phyloP scores from a whole-genome alignment of 106 monocot genomes.

The Dioscorea alata region DNA sequence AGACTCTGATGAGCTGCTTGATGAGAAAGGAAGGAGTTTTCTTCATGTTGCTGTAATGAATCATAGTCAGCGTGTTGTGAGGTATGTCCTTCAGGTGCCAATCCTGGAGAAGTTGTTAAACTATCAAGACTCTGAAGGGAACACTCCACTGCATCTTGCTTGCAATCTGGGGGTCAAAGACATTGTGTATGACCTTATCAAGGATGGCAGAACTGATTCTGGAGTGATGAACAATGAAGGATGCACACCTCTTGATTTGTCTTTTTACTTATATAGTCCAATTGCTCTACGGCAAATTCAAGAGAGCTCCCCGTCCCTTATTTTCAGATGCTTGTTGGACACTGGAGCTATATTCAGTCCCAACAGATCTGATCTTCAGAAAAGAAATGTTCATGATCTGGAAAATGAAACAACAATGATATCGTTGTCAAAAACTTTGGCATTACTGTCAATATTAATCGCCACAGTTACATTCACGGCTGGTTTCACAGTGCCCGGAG shows the following conservation, averaged over 20 bases:
- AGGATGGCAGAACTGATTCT: too few species aligned
- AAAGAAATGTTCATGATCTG: neutral
- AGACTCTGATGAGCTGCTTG: slow-evolving; percentile 27
- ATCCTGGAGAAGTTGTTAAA: neutral
- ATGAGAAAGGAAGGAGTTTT: slow-evolving; percentile 29
- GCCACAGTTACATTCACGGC: neutral
- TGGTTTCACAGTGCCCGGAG: neutral
- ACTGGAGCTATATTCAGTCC: neutral
- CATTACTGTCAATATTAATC: neutral
- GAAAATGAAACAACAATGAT: neutral
- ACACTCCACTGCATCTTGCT: neutral
- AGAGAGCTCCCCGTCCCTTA: too few species aligned
- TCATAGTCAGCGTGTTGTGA: too few species aligned
- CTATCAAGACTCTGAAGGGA: neutral
- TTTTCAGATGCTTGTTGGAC: too few species aligned
- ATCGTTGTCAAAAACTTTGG: neutral
- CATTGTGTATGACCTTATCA: too few species aligned
- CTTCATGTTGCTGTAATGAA: slow-evolving; percentile 46
- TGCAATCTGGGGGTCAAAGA: too few species aligned
- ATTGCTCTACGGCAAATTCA: too few species aligned
- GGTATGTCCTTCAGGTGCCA: too few species aligned
- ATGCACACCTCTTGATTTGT: too few species aligned
- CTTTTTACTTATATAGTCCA: too few species aligned
- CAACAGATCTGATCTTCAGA: neutral
- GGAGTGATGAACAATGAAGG: too few species aligned